phyloP scores from a whole-genome alignment of 305 asterid species.

The Ajuga reptans region DNA sequence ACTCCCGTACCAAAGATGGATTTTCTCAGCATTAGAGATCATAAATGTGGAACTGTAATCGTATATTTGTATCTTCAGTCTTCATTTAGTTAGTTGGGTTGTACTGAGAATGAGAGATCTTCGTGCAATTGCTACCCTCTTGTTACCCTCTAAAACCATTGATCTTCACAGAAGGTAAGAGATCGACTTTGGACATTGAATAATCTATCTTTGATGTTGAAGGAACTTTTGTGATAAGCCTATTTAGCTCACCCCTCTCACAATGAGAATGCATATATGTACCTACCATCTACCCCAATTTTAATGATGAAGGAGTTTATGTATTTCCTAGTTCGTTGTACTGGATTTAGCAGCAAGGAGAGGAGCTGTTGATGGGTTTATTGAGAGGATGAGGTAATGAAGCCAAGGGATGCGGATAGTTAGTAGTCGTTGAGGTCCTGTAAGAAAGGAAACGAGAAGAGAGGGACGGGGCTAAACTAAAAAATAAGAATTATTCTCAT shows the following conservation, averaged over 20 bases:
- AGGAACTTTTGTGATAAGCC: not conserved
- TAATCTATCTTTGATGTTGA: not conserved
- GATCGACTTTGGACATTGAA: not conserved
- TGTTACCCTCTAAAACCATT: not conserved
- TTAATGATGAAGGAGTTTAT: not conserved
- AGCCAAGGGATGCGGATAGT: not conserved
- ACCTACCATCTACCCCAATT: not conserved
- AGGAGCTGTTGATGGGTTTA: not conserved
- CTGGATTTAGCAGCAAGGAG: not conserved
- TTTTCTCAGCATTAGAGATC: conserved; percentile 5
- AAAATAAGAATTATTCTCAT: not conserved
- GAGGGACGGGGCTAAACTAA: not conserved
- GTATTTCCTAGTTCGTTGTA: not conserved
- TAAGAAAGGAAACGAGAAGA: not conserved
- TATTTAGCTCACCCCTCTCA: not conserved
- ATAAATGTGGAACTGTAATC: not conserved
- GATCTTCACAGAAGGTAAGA: not conserved
- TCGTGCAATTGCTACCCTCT: not conserved
- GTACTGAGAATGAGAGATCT: conserved; percentile 1
- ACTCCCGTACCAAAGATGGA: not conserved
- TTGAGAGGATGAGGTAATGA: not conserved
- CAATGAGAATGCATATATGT: not conserved
- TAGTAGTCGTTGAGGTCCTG: not conserved
- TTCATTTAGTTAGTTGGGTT: not conserved
- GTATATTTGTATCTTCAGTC: conserved; percentile 6